A percentile compares a stretch with the other conserved stretches of the same genome.
These are phyloP conservation scores for Phytophthora melonis DNA, from an alignment of 352 stramenopile genomes.

Conservation along the genomic window DNA sequence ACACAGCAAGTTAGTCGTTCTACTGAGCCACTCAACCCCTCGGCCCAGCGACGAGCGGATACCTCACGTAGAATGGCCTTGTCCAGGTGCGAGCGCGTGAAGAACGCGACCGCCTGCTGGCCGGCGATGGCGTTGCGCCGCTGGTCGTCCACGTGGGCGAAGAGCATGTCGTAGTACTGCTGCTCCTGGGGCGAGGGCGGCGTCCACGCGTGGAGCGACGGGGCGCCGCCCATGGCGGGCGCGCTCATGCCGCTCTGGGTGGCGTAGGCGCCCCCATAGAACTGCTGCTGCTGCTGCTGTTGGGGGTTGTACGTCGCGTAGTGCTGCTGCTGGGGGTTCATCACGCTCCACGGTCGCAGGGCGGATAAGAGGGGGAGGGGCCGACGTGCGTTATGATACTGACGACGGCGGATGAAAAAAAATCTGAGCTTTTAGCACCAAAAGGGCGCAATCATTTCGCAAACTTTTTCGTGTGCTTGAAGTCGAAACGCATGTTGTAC, in stretches of 20 bases:
- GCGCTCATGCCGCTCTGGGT: constrained; percentile 39
- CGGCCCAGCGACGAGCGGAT: not conserved
- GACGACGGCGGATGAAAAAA: not conserved
- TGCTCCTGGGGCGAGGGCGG: constrained; percentile 71
- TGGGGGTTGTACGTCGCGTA: constrained; percentile 65
- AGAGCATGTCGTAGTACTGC: constrained; percentile 93
- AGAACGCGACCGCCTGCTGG: constrained; percentile 92
- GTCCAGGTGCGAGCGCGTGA: constrained; percentile 92
- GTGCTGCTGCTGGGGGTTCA: constrained; percentile 63
- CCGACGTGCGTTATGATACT: constrained; percentile 21
- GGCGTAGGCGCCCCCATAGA: constrained; percentile 47
- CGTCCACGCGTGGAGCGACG: constrained; percentile 58
- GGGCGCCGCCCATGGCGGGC: no score
- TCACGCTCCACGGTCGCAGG: constrained; percentile 15
- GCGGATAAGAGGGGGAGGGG: constrained; percentile 8
- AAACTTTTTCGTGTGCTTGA: constrained; percentile 28
- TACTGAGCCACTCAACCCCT: constrained; percentile 30
- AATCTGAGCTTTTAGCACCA: constrained; percentile 5
- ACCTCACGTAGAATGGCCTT: constrained; percentile 77
- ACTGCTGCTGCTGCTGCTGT: constrained; percentile 38
- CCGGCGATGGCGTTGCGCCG: constrained; percentile 87
- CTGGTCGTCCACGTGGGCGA: constrained; percentile 90
- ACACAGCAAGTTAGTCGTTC: not conserved
- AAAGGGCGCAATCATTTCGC: not conserved
- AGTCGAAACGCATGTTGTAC: constrained; percentile 3